phyloP scores from a whole-genome alignment of 257 asterid genomes.

The Fraxinus quadrangulata region DNA sequence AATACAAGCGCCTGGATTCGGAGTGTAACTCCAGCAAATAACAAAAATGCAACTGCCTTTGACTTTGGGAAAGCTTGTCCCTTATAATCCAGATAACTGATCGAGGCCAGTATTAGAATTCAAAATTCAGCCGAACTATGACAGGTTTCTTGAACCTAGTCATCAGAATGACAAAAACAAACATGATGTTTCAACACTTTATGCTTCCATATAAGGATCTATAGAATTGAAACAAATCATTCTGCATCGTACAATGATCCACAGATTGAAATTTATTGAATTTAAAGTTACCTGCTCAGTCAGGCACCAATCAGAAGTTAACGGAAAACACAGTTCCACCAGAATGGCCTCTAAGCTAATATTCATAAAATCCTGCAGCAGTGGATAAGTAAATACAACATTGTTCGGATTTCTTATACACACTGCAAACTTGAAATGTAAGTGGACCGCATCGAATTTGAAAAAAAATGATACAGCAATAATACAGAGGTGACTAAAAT shows the following conservation, averaged over 20 bases:
- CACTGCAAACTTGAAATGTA: not conserved
- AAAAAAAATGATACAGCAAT: not conserved
- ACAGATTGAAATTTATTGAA: not conserved
- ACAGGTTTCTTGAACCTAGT: not conserved
- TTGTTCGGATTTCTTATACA: not conserved
- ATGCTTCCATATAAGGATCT: conserved; percentile 3
- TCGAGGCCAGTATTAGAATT: conserved; percentile 38
- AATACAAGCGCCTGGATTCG: conserved; percentile 70
- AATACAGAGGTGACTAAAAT: not conserved
- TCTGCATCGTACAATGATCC: not conserved
- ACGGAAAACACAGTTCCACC: not conserved
- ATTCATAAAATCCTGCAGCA: conserved; percentile 33
- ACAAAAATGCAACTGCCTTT: conserved; percentile 35
- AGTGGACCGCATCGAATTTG: not conserved
- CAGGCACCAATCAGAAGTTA: conserved; percentile 15
- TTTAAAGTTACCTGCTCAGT: conserved; percentile 25
- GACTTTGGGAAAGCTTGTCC: conserved; percentile 35
- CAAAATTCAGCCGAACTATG: not conserved
- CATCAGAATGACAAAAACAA: not conserved
- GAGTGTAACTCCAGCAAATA: conserved; percentile 54
- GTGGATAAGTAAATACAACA: not conserved
- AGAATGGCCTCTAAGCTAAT: conserved; percentile 11
- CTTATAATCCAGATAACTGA: conserved; percentile 25
- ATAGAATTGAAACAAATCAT: not conserved
- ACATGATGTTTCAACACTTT: not conserved